Percentiles rank a stretch among this genome's conserved stretches.
phyloP scores from a whole-genome alignment of 345 rosid species.

The Eucalyptus marginata region DNA sequence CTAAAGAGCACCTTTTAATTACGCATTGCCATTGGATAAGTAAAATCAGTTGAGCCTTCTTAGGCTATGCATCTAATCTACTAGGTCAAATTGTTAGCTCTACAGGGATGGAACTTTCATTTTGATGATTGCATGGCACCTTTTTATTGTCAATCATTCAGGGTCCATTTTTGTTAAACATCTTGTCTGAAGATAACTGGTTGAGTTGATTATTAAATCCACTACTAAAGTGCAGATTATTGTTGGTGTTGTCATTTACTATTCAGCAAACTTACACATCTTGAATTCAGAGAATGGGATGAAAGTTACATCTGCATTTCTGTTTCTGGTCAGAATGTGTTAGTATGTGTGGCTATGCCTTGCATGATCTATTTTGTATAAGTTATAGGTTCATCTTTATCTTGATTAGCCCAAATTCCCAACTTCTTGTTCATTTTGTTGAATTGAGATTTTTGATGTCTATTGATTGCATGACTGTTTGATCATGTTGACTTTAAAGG shows the following conservation, averaged over 20 bases:
- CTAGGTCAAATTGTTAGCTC: not conserved
- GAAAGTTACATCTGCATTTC: not conserved
- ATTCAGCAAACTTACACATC: not conserved
- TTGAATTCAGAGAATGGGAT: not conserved
- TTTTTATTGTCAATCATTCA: not conserved
- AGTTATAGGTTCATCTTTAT: not conserved
- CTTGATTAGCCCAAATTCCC: not conserved
- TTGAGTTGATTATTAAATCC: not conserved
- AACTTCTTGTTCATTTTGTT: not conserved
- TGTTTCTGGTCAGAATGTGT: not conserved
- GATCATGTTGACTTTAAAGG: constrained; percentile 21
- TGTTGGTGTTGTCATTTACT: not conserved
- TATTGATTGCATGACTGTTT: not conserved
- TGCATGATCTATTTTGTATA: not conserved
- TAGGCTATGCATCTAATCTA: not conserved
- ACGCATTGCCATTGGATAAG: not conserved
- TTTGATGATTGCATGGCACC: not conserved
- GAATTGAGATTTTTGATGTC: not conserved
- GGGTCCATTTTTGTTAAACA: not conserved
- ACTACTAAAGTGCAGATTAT: not conserved
- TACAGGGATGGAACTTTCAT: not conserved
- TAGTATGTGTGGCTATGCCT: not conserved
- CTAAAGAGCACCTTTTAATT: not conserved
- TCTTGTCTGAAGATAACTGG: not conserved
- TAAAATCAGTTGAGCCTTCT: not conserved